Evolutionary conservation across 805 yeast genomes (phyloP).

Genomic region (Kazachstania martiniae): DNA sequence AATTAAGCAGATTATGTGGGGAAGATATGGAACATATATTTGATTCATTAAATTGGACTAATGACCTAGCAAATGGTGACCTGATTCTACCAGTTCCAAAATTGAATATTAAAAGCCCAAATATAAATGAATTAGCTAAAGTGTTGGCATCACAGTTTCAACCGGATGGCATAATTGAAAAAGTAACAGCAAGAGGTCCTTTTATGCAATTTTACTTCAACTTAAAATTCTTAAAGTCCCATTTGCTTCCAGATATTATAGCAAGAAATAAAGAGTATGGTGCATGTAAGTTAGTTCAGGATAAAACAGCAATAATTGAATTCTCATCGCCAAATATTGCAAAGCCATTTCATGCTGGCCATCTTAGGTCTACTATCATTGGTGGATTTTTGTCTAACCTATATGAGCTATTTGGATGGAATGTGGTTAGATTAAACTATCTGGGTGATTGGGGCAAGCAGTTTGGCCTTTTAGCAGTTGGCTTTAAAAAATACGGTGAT

Average conservation of each 20-base stretch:
- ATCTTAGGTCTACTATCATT: slow-evolving; percentile 89
- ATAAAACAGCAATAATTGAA: slow-evolving; percentile 67
- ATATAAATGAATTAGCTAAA: slow-evolving; percentile 58
- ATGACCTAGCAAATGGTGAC: slow-evolving; percentile 83
- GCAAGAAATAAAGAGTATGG: slow-evolving; percentile 55
- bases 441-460: slow-evolving; percentile 99
- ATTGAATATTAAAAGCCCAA: slow-evolving; percentile 69
- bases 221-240: slow-evolving; percentile 50
- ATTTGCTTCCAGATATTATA: slow-evolving; percentile 62
- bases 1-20: slow-evolving; percentile 60
- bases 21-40: slow-evolving; percentile 61
- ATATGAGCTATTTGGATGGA: slow-evolving; percentile 84
- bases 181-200: slow-evolving; percentile 75
- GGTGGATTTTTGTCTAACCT: slow-evolving; percentile 90
- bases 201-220: slow-evolving; percentile 82
- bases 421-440: slow-evolving; percentile 82
- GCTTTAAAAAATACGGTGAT: slow-evolving; percentile 73
- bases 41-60: slow-evolving; percentile 81
- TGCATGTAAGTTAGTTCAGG: slow-evolving; percentile 56
- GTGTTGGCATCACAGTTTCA: slow-evolving; percentile 76
- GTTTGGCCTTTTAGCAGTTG: slow-evolving; percentile 90
- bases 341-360: slow-evolving; percentile 99
- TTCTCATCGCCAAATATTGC: slow-evolving; percentile 97
- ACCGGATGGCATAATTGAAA: slow-evolving; percentile 51
- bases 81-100: slow-evolving; percentile 86